Percentiles rank a stretch among this genome's conserved stretches.
Evolutionary conservation across 148 eudicot species (phyloP).

Genomic region (Silene conica): DNA sequence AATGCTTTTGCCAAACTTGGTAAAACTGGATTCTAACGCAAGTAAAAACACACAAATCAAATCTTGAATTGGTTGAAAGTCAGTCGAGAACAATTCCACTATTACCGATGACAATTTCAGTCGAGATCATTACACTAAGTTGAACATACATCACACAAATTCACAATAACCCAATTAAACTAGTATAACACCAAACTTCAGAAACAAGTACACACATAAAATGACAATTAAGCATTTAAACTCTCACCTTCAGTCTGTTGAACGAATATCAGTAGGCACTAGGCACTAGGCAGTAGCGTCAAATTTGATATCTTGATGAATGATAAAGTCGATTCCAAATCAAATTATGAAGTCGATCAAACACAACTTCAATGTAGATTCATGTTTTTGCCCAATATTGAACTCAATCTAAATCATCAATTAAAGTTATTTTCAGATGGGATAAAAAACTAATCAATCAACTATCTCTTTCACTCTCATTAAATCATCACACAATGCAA

Average conservation of each 20-base stretch:
- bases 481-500: neutral
- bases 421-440: neutral
- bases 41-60: conserved; percentile 8
- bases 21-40: conserved; percentile 4
- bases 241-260: neutral
- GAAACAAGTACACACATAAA: neutral
- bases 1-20: neutral
- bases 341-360: neutral
- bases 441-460: conserved; percentile 12
- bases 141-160: conserved; percentile 8
- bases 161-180: neutral
- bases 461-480: conserved; percentile 15
- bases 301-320: neutral
- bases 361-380: neutral
- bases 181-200: neutral
- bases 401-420: neutral
- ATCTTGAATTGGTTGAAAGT: conserved; percentile 9
- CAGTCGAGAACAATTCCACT: neutral
- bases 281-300: no score
- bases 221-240: neutral
- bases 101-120: conserved; percentile 3
- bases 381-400: neutral
- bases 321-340: neutral
- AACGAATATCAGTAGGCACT: neutral
- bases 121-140: neutral